Percentiles rank a stretch among this genome's conserved stretches.
Conservation (phyloP, 441 rosid genomes). For the Melastoma candidum region DNA sequence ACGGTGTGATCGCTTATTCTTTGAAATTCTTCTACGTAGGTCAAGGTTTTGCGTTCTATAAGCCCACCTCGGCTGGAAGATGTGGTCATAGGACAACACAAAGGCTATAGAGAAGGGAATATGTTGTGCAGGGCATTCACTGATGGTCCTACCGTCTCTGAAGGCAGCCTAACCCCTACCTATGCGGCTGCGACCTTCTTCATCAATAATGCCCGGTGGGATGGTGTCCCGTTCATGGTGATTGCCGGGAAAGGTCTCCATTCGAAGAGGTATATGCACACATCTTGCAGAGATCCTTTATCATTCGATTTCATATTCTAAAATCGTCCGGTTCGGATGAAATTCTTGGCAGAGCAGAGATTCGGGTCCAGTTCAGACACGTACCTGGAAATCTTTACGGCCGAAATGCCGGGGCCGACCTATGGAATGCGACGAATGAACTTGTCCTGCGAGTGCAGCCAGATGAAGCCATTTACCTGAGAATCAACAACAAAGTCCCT, state of each 20-base stretch:
- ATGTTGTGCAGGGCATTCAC: constrained; percentile 4
- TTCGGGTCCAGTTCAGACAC: constrained; percentile 17
- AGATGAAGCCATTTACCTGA: constrained; percentile 16
- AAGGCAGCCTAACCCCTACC: constrained; percentile 15
- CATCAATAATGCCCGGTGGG: constrained; percentile 14
- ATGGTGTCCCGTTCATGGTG: constrained; percentile 19
- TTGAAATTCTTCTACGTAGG: constrained; percentile 2
- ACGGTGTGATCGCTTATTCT: not conserved
- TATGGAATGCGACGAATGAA: constrained; percentile 10
- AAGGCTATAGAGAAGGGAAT: constrained; percentile 7
- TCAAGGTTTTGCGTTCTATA: constrained; percentile 16
- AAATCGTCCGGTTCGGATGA: not conserved
- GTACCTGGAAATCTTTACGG: constrained; percentile 15
- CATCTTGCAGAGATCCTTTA: not conserved
- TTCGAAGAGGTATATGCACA: constrained; percentile 6
- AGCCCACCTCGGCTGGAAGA: constrained; percentile 9
- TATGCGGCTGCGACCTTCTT: constrained; percentile 17
- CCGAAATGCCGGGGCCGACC: constrained; percentile 10
- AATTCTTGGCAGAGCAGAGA: constrained; percentile 9
- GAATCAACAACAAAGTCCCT: constrained; percentile 19
- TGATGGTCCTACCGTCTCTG: constrained; percentile 9
- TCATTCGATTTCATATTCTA: not conserved
- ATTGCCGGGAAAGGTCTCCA: constrained; percentile 12
- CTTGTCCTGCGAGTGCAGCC: constrained; percentile 15
- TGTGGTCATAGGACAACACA: constrained; percentile 14